Evolutionary conservation across 148 eudicot species (phyloP).

Genomic region (Diospyros kaki): DNA sequence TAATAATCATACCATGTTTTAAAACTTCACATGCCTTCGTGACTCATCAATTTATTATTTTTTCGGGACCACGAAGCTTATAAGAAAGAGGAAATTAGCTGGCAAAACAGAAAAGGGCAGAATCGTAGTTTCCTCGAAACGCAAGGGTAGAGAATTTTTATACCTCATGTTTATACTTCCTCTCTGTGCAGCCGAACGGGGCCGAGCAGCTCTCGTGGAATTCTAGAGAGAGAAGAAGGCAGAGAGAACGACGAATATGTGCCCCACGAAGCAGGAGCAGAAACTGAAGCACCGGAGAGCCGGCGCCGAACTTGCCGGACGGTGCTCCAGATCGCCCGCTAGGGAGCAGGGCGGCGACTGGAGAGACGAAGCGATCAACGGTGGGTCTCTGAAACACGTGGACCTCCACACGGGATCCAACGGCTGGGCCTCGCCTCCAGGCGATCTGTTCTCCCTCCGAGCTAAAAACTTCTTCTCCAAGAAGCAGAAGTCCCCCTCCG

Average conservation of each 20-base stretch:
- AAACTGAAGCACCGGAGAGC: slow-evolving; percentile 23
- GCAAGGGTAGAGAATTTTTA: neutral
- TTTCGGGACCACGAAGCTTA: too few relatives aligned
- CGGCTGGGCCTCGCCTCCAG: slow-evolving; percentile 93
- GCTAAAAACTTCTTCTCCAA: slow-evolving; percentile 43
- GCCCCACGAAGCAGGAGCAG: slow-evolving; percentile 27
- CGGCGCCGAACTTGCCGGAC: slow-evolving; percentile 3
- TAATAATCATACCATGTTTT: too few relatives aligned
- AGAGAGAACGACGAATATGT: slow-evolving; percentile 15
- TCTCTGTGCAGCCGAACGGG: neutral
- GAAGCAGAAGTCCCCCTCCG: slow-evolving; percentile 57
- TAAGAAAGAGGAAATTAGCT: neutral
- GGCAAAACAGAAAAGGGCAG: neutral
- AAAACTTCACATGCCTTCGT: too few relatives aligned
- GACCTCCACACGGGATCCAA: slow-evolving; percentile 60
- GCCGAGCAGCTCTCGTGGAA: neutral
- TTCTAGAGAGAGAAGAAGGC: neutral
- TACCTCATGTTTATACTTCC: neutral
- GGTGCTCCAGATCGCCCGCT: slow-evolving; percentile 3
- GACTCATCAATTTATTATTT: too few relatives aligned
- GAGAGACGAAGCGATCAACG: slow-evolving; percentile 50
- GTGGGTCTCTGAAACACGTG: slow-evolving; percentile 65
- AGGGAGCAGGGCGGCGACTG: slow-evolving; percentile 13
- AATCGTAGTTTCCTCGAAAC: neutral
- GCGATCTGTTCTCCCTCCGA: slow-evolving; percentile 60